Base-by-base conservation (phyloP, 176 grass and related monocot species). In the Oryza officinalis region DNA sequence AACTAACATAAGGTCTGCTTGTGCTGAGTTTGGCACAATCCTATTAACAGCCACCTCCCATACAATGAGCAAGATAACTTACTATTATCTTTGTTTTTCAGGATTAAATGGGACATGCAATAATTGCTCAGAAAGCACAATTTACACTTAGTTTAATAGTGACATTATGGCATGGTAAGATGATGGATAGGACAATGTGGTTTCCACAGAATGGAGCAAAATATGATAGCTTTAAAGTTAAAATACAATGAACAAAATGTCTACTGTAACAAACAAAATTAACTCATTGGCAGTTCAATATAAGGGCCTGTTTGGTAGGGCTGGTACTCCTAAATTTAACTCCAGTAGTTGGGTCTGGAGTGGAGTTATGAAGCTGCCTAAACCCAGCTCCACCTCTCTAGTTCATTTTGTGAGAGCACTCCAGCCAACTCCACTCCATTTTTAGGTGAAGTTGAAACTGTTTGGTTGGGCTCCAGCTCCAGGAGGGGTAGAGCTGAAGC, bases 1-100 rank as follows among this genome's bases (percentile, higher is more conserved):
- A 82, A 27, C 72, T 41, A 88, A 82, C 54, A 30, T 77, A 74
- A 52, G 6, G 18, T 61, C 26, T 61, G 71, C 18, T 50, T 67
- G 12, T 66, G 52, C 14, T 81, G 14, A 15, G 23, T 80, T 32
- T 74, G 63, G 13, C 9, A 33, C 27, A 32, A 32, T 67, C 54
- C 18, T 23, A 60, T 10, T 22, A 81, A 72, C 7, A 81, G 60
- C 8, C 30, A 67, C 60, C 4, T 75, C 46, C 52, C n/a, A 30
- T 81, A 25, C n/a, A 87, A 77, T 14, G 0, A 35, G 14, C 31
- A 23, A 49, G 43, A 43, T 23, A 60, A 60, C 13, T 64, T 13
- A 7, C 2, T 50, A 50, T 52, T n/a, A 14, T 52, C 31, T 30
- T 79, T 54, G 35, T 69, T 44, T 81, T 76, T 69, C 2, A 77